phyloP scores from a whole-genome alignment of 352 stramenopile species.

The Phytopythium vexans region DNA sequence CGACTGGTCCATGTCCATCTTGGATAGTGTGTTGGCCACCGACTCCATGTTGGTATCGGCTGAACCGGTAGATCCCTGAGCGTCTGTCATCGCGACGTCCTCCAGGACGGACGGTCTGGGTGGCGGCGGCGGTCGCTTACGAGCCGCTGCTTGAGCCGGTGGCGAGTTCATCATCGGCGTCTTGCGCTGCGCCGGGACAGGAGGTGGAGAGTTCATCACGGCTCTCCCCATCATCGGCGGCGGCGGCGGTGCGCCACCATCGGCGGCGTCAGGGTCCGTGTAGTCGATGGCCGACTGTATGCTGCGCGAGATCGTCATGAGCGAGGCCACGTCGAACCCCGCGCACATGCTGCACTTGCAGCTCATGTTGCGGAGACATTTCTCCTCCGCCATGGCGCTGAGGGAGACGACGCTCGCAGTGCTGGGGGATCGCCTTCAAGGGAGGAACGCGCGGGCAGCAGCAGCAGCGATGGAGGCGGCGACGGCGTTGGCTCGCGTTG shows the following conservation, averaged over 20 bases:
- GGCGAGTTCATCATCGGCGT: constrained; percentile 42
- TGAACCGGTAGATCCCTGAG: neutral
- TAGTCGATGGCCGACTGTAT: constrained; percentile 84
- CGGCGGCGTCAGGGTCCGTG: constrained; percentile 33
- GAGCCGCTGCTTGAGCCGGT: constrained; percentile 16
- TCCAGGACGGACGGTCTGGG: constrained; percentile 16
- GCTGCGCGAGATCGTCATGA: constrained; percentile 76
- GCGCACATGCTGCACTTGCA: constrained; percentile 82
- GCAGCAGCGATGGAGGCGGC: neutral
- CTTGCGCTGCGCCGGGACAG: constrained; percentile 14
- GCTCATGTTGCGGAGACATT: constrained; percentile 85
- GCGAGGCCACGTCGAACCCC: constrained; percentile 71
- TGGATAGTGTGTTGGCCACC: constrained; percentile 19
- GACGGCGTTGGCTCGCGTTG: too few species aligned
- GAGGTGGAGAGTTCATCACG: constrained; percentile 49
- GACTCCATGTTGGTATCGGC: constrained; percentile 24
- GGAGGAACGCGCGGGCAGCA: neutral
- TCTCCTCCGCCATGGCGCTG: constrained; percentile 59
- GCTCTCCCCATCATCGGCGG: constrained; percentile 19
- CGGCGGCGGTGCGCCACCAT: constrained; percentile 14
- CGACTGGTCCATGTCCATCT: constrained; percentile 28
- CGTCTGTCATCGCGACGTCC: constrained; percentile 21
- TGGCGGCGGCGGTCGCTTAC: constrained; percentile 6
- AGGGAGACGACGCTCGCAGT: neutral
- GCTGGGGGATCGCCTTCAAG: neutral